Evolutionary conservation across 805 yeast species (phyloP).

Genomic region (Yarrowia deformans): DNA sequence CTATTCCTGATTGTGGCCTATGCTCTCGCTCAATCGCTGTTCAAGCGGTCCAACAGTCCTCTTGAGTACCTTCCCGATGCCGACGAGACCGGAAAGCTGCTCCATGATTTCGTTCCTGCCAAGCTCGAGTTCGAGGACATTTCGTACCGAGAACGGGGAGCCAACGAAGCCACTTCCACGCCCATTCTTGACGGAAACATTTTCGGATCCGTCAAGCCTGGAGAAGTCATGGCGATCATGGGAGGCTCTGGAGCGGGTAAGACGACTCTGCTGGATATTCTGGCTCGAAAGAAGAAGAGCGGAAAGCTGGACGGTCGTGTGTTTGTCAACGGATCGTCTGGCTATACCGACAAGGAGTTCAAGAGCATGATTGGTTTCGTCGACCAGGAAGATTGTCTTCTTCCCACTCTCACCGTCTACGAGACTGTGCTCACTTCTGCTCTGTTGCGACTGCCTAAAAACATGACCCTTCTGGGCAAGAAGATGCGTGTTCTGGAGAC

Average conservation of each 20-base stretch:
- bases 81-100: constrained; percentile 57
- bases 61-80: constrained; percentile 49
- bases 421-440: constrained; percentile 96
- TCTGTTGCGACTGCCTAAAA: constrained; percentile 78
- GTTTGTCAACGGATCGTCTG: constrained; percentile 69
- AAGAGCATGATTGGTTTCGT: constrained; percentile 87
- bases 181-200: constrained; percentile 62
- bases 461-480: constrained; percentile 77
- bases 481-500: constrained; percentile 83
- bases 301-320: constrained; percentile 75
- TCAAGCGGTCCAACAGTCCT: constrained; percentile 41
- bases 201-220: constrained; percentile 81
- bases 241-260: constrained; percentile 99
- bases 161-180: constrained; percentile 24
- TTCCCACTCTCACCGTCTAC: constrained; percentile 93
- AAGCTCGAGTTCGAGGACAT: constrained; percentile 78
- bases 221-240: constrained; percentile 93
- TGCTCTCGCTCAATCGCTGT: constrained; percentile 41
- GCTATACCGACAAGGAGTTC: constrained; percentile 55
- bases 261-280: constrained; percentile 87
- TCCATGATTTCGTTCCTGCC: constrained; percentile 67
- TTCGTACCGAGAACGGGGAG: constrained; percentile 63
- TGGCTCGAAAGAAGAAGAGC: constrained; percentile 85
- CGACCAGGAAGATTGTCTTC: constrained; percentile 89
- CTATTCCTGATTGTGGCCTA: constrained; percentile 42